Evolutionary conservation across 805 yeast species (phyloP), one percentile per base, ranked within the genome.

Genomic region (Teunomyces cretensis): DNA sequence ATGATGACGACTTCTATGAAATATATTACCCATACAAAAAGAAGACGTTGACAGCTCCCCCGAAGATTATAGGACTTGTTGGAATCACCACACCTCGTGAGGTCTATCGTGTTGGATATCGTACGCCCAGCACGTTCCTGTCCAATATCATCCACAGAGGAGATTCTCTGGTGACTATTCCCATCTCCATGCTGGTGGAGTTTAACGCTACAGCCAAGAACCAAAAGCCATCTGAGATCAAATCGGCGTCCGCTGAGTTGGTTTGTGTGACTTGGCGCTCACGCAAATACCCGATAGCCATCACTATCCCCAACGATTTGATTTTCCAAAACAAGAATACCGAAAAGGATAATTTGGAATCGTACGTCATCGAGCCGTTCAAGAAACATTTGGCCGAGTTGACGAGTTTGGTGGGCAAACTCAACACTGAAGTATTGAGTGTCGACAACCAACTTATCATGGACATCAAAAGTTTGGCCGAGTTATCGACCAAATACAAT

Each of bases 281-380:
- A 2, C 57, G 61, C 16, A 62, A 65, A 47, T 53, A 57, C 28
- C 68, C 72, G 4, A 67, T 71, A 9, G 75, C 76, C 1, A 50
- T 71, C 6, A 75, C 68, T 48, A 45, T 71, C 15, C 61, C 62
- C 37, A 68, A 62, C 46, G 70, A 63, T 35, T 53, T 65, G 19
- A 46, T 70, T 0, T 68, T 61, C 50, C 53, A 54, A 28, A 65
- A 61, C 36, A 41, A 35, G 33, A 22, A 28, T 9, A 42, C 40
- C 11, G 48, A 44, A n/a, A 46, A 45, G 26, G 67, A 61, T 35
- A 46, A 47, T 27, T 41, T 62, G 6, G 65, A 58, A 30, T 48
- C 50, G 22, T 46, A 54, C 32, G 51, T 62, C 8, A 47, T 53
- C 12, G 47, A 50, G 12, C 64, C 61, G 13, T 60, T 62, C 47